phyloP scores from a whole-genome alignment of 2,329 filamentous ascomycete species.

The Penicillium psychrosexuale region DNA sequence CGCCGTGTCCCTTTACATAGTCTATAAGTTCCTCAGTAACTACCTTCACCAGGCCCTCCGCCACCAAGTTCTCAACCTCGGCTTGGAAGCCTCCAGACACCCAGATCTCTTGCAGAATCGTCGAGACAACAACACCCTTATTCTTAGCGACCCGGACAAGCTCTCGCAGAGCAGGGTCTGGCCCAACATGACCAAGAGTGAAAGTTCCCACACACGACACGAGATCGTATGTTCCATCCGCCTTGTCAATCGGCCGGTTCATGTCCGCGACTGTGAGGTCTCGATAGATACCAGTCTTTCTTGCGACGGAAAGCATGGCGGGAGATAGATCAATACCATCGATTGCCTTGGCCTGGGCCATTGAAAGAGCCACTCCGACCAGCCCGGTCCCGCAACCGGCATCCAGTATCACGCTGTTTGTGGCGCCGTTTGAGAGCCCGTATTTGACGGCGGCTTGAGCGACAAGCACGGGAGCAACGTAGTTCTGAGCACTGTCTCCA shows the following conservation, averaged over 20 bases:
- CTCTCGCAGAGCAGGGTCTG: conserved; percentile 48
- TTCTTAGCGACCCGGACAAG: conserved; percentile 50
- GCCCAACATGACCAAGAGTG: conserved; percentile 56
- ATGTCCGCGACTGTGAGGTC: conserved; percentile 48
- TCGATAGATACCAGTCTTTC: conserved; percentile 49
- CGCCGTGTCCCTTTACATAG: conserved; percentile 30
- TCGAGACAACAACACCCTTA: conserved; percentile 51
- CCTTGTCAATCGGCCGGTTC: conserved; percentile 42
- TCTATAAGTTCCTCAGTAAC: conserved; percentile 27
- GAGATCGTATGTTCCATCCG: conserved; percentile 48
- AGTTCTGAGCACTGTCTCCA: conserved; percentile 35
- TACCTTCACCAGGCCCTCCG: conserved; percentile 36
- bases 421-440: conserved; percentile 12
- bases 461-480: conserved; percentile 42
- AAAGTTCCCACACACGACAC: conserved; percentile 56
- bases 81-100: conserved; percentile 47
- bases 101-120: conserved; percentile 53
- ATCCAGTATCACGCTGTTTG: conserved; percentile 45
- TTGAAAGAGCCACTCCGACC: conserved; percentile 49
- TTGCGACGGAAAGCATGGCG: conserved; percentile 54
- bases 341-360: conserved; percentile 45
- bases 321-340: conserved; percentile 54
- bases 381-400: conserved; percentile 58
- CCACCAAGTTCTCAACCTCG: conserved; percentile 42
- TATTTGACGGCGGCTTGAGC: conserved; percentile 33